Evolutionary conservation across 371 early-diverging fungal genomes (phyloP).

Genomic region (Haplosporangium sp.): DNA sequence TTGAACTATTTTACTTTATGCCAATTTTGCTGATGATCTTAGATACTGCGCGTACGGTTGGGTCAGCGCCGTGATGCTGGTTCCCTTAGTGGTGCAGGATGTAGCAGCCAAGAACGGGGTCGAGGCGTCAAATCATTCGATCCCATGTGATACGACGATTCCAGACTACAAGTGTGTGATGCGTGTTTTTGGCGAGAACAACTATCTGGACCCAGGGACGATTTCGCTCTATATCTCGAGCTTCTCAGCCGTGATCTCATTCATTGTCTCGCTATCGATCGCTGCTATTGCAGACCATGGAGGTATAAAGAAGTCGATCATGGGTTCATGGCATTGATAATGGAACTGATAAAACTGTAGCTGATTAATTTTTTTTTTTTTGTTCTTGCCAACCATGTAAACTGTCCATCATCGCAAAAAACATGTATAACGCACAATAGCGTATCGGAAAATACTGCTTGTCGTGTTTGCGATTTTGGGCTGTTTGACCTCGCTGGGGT

Average conservation of each 20-base stretch:
- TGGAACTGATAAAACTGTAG: too few species aligned
- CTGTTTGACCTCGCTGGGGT: constrained; percentile 28
- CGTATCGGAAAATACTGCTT: constrained; percentile 33
- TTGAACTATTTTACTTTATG: too few species aligned
- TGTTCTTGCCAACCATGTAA: background rate
- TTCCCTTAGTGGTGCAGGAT: constrained; percentile 59
- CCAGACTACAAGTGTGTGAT: constrained; percentile 57
- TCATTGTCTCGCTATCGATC: constrained; percentile 49
- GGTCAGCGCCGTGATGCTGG: constrained; percentile 44
- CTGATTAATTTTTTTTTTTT: background rate
- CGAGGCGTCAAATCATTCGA: constrained; percentile 15
- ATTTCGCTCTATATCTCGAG: constrained; percentile 61
- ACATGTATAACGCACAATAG: too few species aligned
- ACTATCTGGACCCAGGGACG: constrained; percentile 62
- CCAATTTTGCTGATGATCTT: background rate
- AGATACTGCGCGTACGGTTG: constrained; percentile 51
- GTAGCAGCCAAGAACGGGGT: constrained; percentile 53
- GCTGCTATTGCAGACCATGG: constrained; percentile 73
- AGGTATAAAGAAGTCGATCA: constrained; percentile 18
- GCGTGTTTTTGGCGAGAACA: constrained; percentile 52
- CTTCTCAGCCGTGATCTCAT: constrained; percentile 46
- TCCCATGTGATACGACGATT: constrained; percentile 36
- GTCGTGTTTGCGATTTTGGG: constrained; percentile 39
- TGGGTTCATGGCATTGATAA: too few species aligned
- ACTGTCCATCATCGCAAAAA: too few species aligned